Percentiles rank a stretch among this genome's conserved stretches.
phyloP scores from a whole-genome alignment of 176 grass and related monocot genomes.

The Microstegium vimineum region DNA sequence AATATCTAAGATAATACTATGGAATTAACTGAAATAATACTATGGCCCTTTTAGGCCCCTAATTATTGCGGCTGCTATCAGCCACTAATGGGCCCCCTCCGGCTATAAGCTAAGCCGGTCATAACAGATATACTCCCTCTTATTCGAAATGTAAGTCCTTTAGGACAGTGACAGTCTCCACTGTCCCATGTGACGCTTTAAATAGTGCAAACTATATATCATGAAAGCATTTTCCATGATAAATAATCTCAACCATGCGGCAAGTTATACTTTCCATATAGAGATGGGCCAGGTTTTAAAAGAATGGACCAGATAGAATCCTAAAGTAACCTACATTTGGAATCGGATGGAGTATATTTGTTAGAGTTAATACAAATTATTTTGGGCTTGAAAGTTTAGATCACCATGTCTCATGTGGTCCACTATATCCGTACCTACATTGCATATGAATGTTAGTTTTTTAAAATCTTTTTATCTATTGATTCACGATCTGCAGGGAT shows the following conservation, averaged over 20 bases:
- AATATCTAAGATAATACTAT: no score
- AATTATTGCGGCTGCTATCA: no score
- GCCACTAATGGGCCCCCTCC: no score
- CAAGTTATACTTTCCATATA: not conserved
- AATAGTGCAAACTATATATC: not conserved
- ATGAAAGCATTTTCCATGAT: not conserved
- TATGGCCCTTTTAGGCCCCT: no score
- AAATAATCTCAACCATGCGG: not conserved
- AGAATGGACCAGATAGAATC: not conserved
- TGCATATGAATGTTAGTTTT: not conserved
- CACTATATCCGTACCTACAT: not conserved
- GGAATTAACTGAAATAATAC: no score
- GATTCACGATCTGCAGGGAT: slow-evolving; percentile 57
- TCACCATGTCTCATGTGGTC: not conserved
- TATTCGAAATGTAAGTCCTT: not conserved
- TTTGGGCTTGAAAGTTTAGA: not conserved
- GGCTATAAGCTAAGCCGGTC: no score
- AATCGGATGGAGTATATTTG: not conserved
- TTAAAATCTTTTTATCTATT: not conserved
- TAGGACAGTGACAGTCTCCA: not conserved
- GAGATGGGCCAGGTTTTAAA: not conserved
- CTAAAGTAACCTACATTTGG: not conserved
- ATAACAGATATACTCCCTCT: not conserved
- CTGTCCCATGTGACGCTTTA: not conserved
- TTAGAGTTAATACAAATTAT: not conserved